A percentile compares a stretch with the other conserved stretches of the same genome.
Conservation (phyloP, 176 grass and related monocot genomes). For the Carex kokanica region DNA sequence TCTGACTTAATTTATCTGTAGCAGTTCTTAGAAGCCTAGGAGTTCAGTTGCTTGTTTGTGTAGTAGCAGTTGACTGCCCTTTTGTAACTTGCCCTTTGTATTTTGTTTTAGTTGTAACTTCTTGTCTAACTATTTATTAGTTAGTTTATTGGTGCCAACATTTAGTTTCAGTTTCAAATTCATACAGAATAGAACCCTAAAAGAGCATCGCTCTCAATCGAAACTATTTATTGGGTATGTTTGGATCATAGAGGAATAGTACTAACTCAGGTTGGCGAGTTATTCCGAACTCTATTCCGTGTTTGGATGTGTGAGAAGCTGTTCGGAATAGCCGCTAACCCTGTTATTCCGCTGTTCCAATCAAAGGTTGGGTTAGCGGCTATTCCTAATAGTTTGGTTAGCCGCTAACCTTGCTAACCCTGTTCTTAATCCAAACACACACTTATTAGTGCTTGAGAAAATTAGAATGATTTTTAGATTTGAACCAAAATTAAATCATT, state of each 20-base stretch:
- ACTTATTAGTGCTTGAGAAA: neutral
- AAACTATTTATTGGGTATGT: too few relatives aligned
- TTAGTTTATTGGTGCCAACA: neutral
- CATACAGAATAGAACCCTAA: neutral
- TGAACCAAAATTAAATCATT: neutral
- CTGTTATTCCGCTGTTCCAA: too few relatives aligned
- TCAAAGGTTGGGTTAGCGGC: too few relatives aligned
- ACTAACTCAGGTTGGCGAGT: too few relatives aligned
- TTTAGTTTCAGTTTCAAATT: neutral
- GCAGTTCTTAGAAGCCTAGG: neutral
- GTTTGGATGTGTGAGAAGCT: too few relatives aligned
- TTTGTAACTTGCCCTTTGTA: slow-evolving; percentile 16
- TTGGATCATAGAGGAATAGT: too few relatives aligned
- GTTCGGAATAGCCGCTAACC: too few relatives aligned
- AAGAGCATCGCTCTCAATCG: neutral
- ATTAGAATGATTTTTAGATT: neutral
- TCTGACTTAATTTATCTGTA: slow-evolving; percentile 25
- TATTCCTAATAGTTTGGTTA: too few relatives aligned
- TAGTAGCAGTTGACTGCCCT: slow-evolving; percentile 8
- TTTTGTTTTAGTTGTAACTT: slow-evolving; percentile 21
- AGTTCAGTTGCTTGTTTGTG: slow-evolving; percentile 4
- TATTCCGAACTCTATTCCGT: too few relatives aligned
- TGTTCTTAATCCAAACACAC: too few relatives aligned
- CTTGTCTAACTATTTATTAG: slow-evolving; percentile 13
- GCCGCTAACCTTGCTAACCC: too few relatives aligned